Percentiles rank a stretch among this genome's conserved stretches.
phyloP scores from a whole-genome alignment of 2,329 filamentous ascomycete species.

The Xylaria sp. region DNA sequence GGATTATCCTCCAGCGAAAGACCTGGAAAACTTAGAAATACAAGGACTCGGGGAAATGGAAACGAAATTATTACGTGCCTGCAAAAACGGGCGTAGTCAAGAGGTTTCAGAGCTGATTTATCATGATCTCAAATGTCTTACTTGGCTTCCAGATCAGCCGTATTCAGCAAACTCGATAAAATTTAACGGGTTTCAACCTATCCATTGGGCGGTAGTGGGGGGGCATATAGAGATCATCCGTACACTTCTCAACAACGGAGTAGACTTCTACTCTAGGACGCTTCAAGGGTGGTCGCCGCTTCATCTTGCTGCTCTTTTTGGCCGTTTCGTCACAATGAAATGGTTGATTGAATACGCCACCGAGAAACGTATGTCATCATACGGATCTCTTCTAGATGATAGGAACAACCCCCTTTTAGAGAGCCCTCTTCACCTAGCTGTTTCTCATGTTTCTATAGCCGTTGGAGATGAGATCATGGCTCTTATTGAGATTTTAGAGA shows the following conservation, averaged over 20 bases:
- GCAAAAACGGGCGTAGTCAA: slow-evolving; percentile 13
- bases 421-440: slow-evolving; percentile 23
- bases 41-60: background rate
- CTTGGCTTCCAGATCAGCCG: background rate
- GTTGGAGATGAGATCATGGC: slow-evolving; percentile 2
- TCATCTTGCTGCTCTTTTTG: slow-evolving; percentile 27
- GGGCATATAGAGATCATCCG: slow-evolving; percentile 10
- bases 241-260: slow-evolving; percentile 10
- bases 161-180: background rate
- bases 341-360: slow-evolving; percentile 26
- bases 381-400: slow-evolving; percentile 11
- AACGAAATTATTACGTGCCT: slow-evolving; percentile 19
- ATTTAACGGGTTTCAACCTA: slow-evolving; percentile 19
- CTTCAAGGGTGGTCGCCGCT: slow-evolving; percentile 20
- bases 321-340: slow-evolving; percentile 24
- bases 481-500: slow-evolving; percentile 15
- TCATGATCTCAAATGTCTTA: slow-evolving; percentile 14
- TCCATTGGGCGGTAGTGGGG: slow-evolving; percentile 29
- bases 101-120: slow-evolving; percentile 10
- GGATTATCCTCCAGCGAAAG: background rate
- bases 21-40: slow-evolving; percentile 19
- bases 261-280: slow-evolving; percentile 11
- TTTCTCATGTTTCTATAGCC: slow-evolving; percentile 16
- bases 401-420: slow-evolving; percentile 10
- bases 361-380: slow-evolving; percentile 1